phyloP scores from a whole-genome alignment of 129 eudicot genomes.

The Chrysanthemum makinoi region DNA sequence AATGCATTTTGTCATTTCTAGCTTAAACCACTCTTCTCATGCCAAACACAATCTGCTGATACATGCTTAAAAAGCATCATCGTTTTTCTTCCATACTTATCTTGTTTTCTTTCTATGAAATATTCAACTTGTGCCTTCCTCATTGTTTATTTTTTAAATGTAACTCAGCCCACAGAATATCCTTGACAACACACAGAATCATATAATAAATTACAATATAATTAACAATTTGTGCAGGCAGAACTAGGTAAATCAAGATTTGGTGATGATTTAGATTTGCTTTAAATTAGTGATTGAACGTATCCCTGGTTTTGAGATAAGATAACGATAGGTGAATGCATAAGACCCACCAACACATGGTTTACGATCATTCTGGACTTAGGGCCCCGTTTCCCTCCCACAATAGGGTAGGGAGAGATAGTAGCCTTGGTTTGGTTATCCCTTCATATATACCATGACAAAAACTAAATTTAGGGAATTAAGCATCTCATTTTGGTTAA shows the following conservation, averaged over 20 bases:
- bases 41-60: background rate
- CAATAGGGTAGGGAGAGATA: constrained; percentile 1
- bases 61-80: background rate
- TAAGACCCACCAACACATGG: constrained; percentile 20
- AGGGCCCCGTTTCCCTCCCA: constrained; percentile 21
- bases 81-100: background rate
- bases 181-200: constrained; percentile 21
- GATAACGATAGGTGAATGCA: constrained; percentile 12
- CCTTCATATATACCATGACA: constrained; percentile 7
- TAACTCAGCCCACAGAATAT: constrained; percentile 10
- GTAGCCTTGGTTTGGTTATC: constrained; percentile 20
- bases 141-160: background rate
- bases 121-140: background rate
- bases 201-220: constrained; percentile 13
- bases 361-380: constrained; percentile 16
- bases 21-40: background rate
- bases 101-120: background rate
- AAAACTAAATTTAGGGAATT: background rate
- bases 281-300: constrained; percentile 19
- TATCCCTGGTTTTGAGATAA: constrained; percentile 27
- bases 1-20: background rate
- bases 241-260: constrained; percentile 26
- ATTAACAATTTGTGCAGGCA: constrained; percentile 18
- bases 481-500: background rate
- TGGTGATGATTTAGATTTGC: constrained; percentile 21